Base-by-base conservation (phyloP, 2,329 filamentous ascomycete species). In the Diplodia mutila region DNA sequence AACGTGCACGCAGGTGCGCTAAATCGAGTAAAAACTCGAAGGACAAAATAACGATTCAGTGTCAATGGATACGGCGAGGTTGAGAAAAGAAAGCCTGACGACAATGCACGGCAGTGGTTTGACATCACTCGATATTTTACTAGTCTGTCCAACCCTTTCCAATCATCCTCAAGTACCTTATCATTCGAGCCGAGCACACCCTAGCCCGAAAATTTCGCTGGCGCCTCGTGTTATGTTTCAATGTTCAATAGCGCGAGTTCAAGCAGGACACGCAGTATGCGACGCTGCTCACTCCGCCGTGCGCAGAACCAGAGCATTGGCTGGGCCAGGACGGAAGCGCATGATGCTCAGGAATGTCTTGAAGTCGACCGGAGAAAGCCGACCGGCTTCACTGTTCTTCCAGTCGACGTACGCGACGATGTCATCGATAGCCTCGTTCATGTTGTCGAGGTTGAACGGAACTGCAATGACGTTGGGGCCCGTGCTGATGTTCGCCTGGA, bases 271-370 rank as follows among this genome's bases (percentile, higher is more conserved):
- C 14, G 12, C 7, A 16, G 23, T 8, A 52, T 32, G 27, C 8
- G 27, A 9, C 27, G 27, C 14, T 34, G 6, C 27, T 59, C n/a
- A 61, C 18, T 61, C 39, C 5, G 49, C n/a, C 46, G 37, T 63
- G 29, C 18, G 18, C 8, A 63, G n/a, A 5, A 63, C 12, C 2
- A 63, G 27, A 37, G 59, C 59, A 27, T 51, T 63, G 2, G 59
- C 49, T 1, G 18, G 18, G 9, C 3, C 27, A 4, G 57, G 39
- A 7, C 59, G 59, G 52, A 57, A 66, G n/a, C 29, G 27, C 32
- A 32, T 42, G 46, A 67, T 67, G 54, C 54, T 61, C 39, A 29
- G 12, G 46, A 67, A 67, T 3, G 42, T 52, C 14, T 52, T 16
- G 54, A 29, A 59, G 18, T 53, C 46, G 12, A 67, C 54, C 21